phyloP scores from a whole-genome alignment of 2,329 filamentous ascomycete species.

The Colletotrichum sp. region DNA sequence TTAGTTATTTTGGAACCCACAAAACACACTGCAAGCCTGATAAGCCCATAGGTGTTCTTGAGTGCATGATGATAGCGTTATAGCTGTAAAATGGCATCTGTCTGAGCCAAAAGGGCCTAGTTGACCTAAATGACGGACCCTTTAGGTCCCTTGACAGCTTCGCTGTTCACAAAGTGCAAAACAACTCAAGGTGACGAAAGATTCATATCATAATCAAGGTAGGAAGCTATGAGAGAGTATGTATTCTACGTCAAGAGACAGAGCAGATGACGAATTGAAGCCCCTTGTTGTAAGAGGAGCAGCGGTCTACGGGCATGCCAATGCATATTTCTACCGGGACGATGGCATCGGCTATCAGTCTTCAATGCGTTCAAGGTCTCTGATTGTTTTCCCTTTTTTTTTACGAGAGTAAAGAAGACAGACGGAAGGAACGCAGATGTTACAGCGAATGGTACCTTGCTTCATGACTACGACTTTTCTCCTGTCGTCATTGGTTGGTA shows the following conservation, averaged over 20 bases:
- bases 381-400: neutral
- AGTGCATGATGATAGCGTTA: neutral
- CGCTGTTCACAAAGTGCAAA: neutral
- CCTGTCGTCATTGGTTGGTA: neutral
- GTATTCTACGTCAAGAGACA: neutral
- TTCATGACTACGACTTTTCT: neutral
- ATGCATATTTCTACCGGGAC: neutral
- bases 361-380: neutral
- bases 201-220: neutral
- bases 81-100: neutral
- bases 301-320: neutral
- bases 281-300: neutral
- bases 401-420: neutral
- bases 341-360: neutral
- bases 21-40: neutral
- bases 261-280: neutral
- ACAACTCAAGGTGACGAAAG: neutral
- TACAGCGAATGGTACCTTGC: neutral
- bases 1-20: neutral
- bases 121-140: neutral
- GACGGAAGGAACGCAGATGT: neutral
- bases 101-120: neutral
- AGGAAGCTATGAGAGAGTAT: neutral
- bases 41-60: neutral
- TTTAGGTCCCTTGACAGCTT: neutral